A percentile compares a stretch with the other conserved stretches of the same genome.
Evolutionary conservation across 139 green algal species (phyloP).

Genomic region (Picochlorum sp.): DNA sequence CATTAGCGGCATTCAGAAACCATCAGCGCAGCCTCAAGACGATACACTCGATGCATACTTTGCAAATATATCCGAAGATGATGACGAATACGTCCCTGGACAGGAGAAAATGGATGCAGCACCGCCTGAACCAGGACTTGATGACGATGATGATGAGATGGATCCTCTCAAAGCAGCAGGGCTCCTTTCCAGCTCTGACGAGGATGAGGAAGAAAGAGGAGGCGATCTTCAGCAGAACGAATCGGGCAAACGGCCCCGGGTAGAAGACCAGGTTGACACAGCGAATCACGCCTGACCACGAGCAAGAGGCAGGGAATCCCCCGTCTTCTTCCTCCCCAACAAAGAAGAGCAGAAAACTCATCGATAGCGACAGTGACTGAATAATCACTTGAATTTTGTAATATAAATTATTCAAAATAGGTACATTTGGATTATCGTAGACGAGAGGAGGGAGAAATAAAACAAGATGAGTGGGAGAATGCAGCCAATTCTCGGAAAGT

Average conservation of each 20-base stretch:
- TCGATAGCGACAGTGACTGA: no score
- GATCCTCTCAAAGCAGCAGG: slow-evolving; percentile 2
- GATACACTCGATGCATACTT: slow-evolving; percentile 45
- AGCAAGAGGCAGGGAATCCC: slow-evolving; percentile 1
- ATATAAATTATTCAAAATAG: no score
- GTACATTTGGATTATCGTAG: no score
- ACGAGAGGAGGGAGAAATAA: no score
- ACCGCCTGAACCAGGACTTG: not conserved
- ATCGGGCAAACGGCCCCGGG: not conserved
- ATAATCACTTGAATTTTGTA: no score
- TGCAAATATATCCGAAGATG: slow-evolving; percentile 12
- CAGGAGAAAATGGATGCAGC: not conserved
- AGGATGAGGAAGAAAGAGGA: not conserved
- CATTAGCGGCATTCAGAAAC: slow-evolving; percentile 7
- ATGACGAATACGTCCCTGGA: slow-evolving; percentile 8
- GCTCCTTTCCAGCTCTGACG: slow-evolving; percentile 3
- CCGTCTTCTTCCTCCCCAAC: not conserved
- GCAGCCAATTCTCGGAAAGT: no score
- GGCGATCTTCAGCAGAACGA: not conserved
- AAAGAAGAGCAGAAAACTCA: not conserved
- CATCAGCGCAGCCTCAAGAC: slow-evolving; percentile 26
- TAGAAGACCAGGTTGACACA: not conserved
- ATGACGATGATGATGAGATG: not conserved
- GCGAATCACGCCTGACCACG: not conserved
- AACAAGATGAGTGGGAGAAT: no score